phyloP scores from a whole-genome alignment of 2,329 filamentous ascomycete genomes.

The Penicillium sp. region DNA sequence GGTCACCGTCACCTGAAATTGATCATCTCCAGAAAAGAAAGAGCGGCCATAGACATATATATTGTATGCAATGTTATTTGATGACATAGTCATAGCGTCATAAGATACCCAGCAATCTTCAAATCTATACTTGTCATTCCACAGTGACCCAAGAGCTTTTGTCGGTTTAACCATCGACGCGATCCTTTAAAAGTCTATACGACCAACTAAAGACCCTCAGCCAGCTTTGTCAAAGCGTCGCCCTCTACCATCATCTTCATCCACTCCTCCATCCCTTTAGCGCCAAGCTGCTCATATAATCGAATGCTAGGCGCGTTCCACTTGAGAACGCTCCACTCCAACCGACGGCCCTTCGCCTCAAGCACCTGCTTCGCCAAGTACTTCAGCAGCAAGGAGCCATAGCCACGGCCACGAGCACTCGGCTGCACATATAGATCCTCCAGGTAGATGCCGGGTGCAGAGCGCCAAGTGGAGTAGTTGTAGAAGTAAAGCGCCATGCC shows the following conservation, averaged over 20 bases:
- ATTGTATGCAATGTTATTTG: no score
- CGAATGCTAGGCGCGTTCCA: slow-evolving; percentile 90
- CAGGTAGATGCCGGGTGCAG: slow-evolving; percentile 84
- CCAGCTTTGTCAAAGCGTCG: slow-evolving; percentile 44
- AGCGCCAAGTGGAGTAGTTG: slow-evolving; percentile 92
- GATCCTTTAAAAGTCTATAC: not conserved
- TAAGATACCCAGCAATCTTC: not conserved
- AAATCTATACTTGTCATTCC: no score
- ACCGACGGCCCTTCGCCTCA: slow-evolving; percentile 67
- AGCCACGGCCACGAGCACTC: slow-evolving; percentile 70
- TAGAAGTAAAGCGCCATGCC: slow-evolving; percentile 92
- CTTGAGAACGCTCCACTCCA: slow-evolving; percentile 89
- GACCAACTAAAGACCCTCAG: slow-evolving; percentile 18
- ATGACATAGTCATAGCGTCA: not conserved
- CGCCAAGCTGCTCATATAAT: slow-evolving; percentile 66
- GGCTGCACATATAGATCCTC: slow-evolving; percentile 87
- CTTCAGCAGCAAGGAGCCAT: slow-evolving; percentile 72
- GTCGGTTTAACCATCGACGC: not conserved
- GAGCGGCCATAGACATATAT: no score
- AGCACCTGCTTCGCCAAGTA: slow-evolving; percentile 77
- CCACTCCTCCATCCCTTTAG: slow-evolving; percentile 49
- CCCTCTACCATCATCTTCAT: slow-evolving; percentile 52
- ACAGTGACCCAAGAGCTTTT: no score
- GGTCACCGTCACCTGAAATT: no score
- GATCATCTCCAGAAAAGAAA: no score